Conservation (phyloP, 345 rosid genomes). For the Carallia pectinifolia region DNA sequence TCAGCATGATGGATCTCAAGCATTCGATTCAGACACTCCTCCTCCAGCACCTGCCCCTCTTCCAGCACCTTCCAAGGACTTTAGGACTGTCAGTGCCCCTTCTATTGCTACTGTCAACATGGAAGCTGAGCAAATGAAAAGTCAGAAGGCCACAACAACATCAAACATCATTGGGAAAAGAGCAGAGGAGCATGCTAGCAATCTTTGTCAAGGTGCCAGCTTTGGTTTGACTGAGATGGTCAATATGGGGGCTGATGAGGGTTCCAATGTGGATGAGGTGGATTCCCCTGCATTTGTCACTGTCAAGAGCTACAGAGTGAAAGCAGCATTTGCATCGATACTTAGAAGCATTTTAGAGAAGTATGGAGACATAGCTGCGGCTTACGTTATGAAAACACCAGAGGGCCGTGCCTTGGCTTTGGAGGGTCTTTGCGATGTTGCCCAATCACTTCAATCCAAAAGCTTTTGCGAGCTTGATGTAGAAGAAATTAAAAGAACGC, state of each 20-base stretch:
- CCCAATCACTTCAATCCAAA: background rate
- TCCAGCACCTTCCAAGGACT: too few relatives aligned
- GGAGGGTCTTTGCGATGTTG: constrained; percentile 4
- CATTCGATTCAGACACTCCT: too few relatives aligned
- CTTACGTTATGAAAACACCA: background rate
- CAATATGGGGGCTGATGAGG: background rate
- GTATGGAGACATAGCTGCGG: constrained; percentile 16
- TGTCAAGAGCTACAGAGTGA: constrained; percentile 6
- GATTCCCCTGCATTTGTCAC: background rate
- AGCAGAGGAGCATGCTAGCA: background rate
- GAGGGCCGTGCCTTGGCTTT: background rate
- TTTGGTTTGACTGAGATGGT: constrained; percentile 16
- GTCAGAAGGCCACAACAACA: too few relatives aligned
- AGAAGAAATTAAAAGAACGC: background rate
- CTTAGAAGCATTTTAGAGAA: background rate
- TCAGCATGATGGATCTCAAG: too few relatives aligned
- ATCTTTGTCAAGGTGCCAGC: background rate
- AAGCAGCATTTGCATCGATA: background rate
- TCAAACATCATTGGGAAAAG: background rate
- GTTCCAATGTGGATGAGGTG: constrained; percentile 1
- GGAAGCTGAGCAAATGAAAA: too few relatives aligned
- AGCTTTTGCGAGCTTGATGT: background rate
- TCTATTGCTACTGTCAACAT: background rate
- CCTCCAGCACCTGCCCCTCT: too few relatives aligned
- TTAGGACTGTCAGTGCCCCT: background rate